Evolutionary conservation across 2,329 filamentous ascomycete species (phyloP), one percentile per base, ranked within the genome.

Genomic region (Hypoxylon sp.): DNA sequence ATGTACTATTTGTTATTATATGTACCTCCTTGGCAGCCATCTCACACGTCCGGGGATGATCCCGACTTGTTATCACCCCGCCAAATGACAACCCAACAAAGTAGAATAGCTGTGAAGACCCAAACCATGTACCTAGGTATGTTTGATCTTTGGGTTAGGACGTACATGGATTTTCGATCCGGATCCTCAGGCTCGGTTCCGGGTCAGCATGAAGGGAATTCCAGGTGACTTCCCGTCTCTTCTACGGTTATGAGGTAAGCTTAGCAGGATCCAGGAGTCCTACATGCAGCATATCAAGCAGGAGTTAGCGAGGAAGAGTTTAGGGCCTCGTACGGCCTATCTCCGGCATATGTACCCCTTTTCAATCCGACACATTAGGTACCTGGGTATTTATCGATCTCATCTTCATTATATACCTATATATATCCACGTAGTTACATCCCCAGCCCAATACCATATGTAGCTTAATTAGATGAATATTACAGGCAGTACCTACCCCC

Each of bases 121-220:
- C 48, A 62, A 59, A 37, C 21, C 58, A 70, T 65, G 66, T 69
- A n/a, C n/a, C n/a, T n/a, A n/a, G n/a, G n/a, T n/a, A 71, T 63
- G 63, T 71, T 69, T 69, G 61, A 60, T 52, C 21, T 65, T 65
- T 65, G 46, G 69, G 63, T 53, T 62, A 56, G 37, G 50, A 5
- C 37, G 52, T 65, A 64, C 69, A 71, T 69, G 65, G 64, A 66
- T 61, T 57, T 57, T 71, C 60, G 64, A 67, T 57, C 62, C 68
- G 53, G 65, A 61, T 48, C 58, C 66, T 19, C 58, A 66, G 56
- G 65, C 47, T 53, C 59, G 65, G 65, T 65, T 66, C 62, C 62
- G 55, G 52, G 48, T 59, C 47, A 62, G 56, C 50, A 56, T 58
- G 17, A 27, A 53, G 17, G 32, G 17, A 39, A 37, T 17, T 54